These are phyloP conservation scores for Salix arbutifolia DNA, from an alignment of 345 rosid species.

Conservation along the genomic window DNA sequence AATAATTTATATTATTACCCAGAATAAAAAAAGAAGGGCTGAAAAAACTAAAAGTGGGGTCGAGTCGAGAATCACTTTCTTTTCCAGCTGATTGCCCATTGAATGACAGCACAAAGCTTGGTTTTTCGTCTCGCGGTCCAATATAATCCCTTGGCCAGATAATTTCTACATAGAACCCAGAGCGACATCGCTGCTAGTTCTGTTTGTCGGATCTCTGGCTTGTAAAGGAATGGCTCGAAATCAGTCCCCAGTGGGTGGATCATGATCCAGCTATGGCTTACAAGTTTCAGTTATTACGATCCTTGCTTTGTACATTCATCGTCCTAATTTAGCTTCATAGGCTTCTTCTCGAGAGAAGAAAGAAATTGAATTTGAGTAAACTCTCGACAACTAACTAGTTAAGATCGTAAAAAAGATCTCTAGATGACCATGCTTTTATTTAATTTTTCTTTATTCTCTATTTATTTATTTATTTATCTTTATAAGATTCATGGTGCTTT, in stretches of 20 bases:
- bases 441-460: too few species aligned
- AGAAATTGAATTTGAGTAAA: neutral
- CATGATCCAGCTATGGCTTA: neutral
- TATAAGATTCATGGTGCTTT: too few species aligned
- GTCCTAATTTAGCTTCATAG: too few species aligned
- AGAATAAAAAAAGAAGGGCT: neutral
- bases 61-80: neutral
- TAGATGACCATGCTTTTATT: too few species aligned
- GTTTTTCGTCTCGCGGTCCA: neutral
- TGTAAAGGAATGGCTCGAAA: neutral
- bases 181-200: neutral
- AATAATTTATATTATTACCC: too few species aligned
- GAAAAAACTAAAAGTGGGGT: neutral
- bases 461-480: too few species aligned
- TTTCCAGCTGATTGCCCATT: neutral
- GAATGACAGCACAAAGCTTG: conserved; percentile 11
- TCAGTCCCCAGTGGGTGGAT: neutral
- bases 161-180: neutral
- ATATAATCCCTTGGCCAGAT: neutral
- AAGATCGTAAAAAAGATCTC: too few species aligned
- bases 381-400: too few species aligned
- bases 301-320: too few species aligned
- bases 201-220: neutral
- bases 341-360: too few species aligned
- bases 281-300: neutral